These are phyloP conservation scores for Trichoderma sp. DNA, from an alignment of 2,329 filamentous ascomycete genomes.

Conservation along the genomic window DNA sequence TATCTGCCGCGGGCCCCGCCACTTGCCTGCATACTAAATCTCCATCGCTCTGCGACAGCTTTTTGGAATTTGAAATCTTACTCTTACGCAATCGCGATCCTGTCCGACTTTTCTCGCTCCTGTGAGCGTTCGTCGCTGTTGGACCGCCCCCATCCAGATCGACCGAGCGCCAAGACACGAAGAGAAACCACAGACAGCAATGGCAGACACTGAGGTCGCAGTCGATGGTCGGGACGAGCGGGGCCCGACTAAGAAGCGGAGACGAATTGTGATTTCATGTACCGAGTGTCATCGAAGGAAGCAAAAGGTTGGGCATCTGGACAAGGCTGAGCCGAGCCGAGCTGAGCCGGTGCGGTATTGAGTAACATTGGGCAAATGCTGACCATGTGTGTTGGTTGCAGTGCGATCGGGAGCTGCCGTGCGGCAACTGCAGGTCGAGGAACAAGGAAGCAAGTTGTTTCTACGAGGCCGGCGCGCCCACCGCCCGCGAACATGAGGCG, in stretches of 20 bases:
- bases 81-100: background rate
- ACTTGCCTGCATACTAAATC: background rate
- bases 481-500: conserved; percentile 39
- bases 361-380: background rate
- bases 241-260: conserved; percentile 56
- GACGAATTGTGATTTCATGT: conserved; percentile 63
- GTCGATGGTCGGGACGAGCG: conserved; percentile 22
- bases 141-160: background rate
- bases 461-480: conserved; percentile 56
- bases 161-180: background rate
- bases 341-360: background rate
- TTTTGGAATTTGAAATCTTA: background rate
- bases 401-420: conserved; percentile 62
- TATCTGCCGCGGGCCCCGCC: background rate
- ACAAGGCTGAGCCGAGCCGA: background rate
- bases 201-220: conserved; percentile 23
- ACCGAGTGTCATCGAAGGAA: conserved; percentile 66
- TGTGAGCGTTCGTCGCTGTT: background rate
- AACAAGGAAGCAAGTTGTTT: conserved; percentile 58
- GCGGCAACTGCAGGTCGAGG: conserved; percentile 59
- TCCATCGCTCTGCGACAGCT: background rate
- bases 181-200: conserved; percentile 1
- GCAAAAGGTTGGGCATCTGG: conserved; percentile 52
- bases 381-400: conserved; percentile 31
- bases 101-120: background rate